phyloP scores from a whole-genome alignment of 2,329 filamentous ascomycete species.

The Proliferodiscus dingleyae region DNA sequence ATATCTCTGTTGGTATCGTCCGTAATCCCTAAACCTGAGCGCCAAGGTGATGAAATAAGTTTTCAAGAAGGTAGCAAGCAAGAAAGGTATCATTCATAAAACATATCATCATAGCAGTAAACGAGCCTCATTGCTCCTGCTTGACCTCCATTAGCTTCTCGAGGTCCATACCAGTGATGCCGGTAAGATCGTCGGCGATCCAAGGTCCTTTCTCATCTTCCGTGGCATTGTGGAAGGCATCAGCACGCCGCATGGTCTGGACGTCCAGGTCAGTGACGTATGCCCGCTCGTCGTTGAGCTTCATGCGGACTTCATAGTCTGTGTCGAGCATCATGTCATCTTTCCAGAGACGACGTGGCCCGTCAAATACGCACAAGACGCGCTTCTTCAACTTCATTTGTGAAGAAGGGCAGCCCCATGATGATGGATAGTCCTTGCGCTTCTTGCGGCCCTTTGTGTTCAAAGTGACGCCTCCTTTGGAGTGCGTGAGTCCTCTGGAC shows the following conservation, averaged over 20 bases:
- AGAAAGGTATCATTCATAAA: slow-evolving; percentile 1
- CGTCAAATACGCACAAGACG: slow-evolving; percentile 88
- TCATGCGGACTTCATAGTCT: slow-evolving; percentile 87
- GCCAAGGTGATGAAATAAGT: slow-evolving; percentile 8
- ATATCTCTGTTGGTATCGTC: slow-evolving; percentile 25
- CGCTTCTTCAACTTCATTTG: slow-evolving; percentile 99
- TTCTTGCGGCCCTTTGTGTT: slow-evolving; percentile 72
- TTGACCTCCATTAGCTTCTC: slow-evolving; percentile 51
- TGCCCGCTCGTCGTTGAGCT: slow-evolving; percentile 54
- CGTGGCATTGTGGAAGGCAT: slow-evolving; percentile 74
- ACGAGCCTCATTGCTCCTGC: slow-evolving; percentile 19
- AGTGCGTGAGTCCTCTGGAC: slow-evolving; percentile 71
- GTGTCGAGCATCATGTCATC: slow-evolving; percentile 99
- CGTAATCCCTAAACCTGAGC: slow-evolving; percentile 11
- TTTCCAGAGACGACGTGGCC: slow-evolving; percentile 81
- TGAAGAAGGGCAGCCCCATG: slow-evolving; percentile 86
- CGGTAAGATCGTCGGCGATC: slow-evolving; percentile 67
- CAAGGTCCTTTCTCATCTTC: slow-evolving; percentile 85
- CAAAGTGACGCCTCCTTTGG: slow-evolving; percentile 64
- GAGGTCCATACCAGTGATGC: slow-evolving; percentile 55
- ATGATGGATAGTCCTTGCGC: slow-evolving; percentile 86
- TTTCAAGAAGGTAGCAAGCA: slow-evolving; percentile 1
- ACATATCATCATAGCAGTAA: not conserved
- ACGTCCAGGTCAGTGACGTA: slow-evolving; percentile 94
- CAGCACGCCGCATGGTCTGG: slow-evolving; percentile 81